These are phyloP conservation scores for Fusarium brevicatenulatum DNA, from an alignment of 2,329 filamentous ascomycete genomes.

Conservation along the genomic window DNA sequence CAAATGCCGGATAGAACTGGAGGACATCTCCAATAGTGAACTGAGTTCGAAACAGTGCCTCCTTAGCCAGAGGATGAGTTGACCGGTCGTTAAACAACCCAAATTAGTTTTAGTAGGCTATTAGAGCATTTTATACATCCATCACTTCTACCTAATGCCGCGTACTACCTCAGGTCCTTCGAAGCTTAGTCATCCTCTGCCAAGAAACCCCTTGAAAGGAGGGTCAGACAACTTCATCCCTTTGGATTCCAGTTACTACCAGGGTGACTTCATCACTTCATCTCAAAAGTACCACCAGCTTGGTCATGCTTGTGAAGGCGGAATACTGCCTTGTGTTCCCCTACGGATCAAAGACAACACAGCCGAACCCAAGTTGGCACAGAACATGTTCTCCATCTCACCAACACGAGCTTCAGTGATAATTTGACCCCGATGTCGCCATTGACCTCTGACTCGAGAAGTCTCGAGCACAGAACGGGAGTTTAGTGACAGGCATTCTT, in stretches of 20 bases:
- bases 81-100: neutral
- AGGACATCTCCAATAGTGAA: neutral
- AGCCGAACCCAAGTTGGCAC: neutral
- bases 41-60: neutral
- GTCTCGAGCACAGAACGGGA: conserved; percentile 13
- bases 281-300: neutral
- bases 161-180: neutral
- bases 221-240: conserved; percentile 40
- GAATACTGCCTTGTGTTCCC: neutral
- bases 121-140: neutral
- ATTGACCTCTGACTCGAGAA: neutral
- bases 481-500: neutral
- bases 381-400: neutral
- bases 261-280: conserved; percentile 23
- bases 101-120: neutral
- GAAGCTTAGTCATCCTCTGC: conserved; percentile 36
- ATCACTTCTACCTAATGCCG: neutral
- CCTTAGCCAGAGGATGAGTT: neutral
- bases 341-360: neutral
- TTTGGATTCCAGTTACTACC: conserved; percentile 39
- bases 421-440: neutral
- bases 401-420: neutral
- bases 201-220: conserved; percentile 32
- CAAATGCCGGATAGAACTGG: neutral
- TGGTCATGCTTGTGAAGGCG: neutral